Evolutionary conservation across 1,284 basidiomycete genomes (phyloP), one percentile per base, ranked within the genome.

Genomic region (Golubevia pallescens): DNA sequence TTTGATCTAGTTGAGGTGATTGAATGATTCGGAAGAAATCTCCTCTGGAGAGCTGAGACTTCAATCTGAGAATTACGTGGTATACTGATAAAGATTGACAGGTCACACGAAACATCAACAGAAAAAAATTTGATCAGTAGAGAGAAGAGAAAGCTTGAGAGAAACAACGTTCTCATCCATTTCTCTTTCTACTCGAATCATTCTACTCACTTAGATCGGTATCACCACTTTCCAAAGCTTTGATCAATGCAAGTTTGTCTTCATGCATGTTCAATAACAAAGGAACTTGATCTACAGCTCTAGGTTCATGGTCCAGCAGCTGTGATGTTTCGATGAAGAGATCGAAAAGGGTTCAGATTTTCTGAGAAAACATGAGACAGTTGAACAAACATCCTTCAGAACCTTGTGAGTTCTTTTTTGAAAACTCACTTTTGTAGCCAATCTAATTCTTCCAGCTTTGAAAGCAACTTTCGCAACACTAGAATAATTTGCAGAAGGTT

Each of bases 1-100:
- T 28, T 28, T 28, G 28, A 48, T 48, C 42, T 48, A 48, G 13
- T 16, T 28, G 23, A 5, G 67, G 65, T 2, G 68, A 60, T 61
- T 84, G 79, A 1, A 84, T 64, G 28, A 80, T 69, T 19, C 81
- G 75, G 69, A 84, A 81, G 42, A 84, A 84, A 60, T 83, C 81
- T 10, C 77, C 81, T n/a, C 81, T 69, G 4, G 80, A 75, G 3
- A 84, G 69, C 28, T 74, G 73, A 4, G 66, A 58, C 63, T 80
- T 80, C 63, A 84, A 73, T 2, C 73, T 69, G 32, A 84, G 68
- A 10, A 84, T 63, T 2, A 83, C 78, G 42, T 84, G 79, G 60
- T 78, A 84, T 38, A 84, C 66, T 65, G 59, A 4, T 4, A 13
- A n/a, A 23, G 7, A 6, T 24, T n/a, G 14, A 62, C 6, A 10